These are phyloP conservation scores for Paramecium octaurelia DNA, from an alignment of 73 alveolate genomes.

Conservation along the genomic window DNA sequence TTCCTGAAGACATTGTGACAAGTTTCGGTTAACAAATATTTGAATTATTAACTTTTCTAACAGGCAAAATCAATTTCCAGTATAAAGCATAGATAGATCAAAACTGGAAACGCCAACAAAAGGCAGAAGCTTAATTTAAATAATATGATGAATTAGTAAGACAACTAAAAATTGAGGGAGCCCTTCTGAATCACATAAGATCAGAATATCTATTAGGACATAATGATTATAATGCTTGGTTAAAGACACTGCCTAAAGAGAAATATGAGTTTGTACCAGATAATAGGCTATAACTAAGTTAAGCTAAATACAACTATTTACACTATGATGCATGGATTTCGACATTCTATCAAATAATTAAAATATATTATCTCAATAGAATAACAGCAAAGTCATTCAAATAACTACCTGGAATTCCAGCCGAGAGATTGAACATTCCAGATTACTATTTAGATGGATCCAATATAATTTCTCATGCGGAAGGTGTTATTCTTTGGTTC, in stretches of 20 bases:
- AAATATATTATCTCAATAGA: slow-evolving; percentile 90
- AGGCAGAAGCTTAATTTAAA: slow-evolving; percentile 69
- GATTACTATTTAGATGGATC: slow-evolving; percentile 80
- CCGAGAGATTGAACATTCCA: slow-evolving; percentile 76
- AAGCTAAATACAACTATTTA: slow-evolving; percentile 81
- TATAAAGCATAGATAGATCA: slow-evolving; percentile 80
- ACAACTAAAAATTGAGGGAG: slow-evolving; percentile 93
- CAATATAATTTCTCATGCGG: slow-evolving; percentile 89
- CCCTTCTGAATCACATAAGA: slow-evolving; percentile 92
- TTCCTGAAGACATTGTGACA: slow-evolving; percentile 91
- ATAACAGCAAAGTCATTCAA: slow-evolving; percentile 91
- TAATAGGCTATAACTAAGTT: slow-evolving; percentile 25
- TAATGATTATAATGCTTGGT: slow-evolving; percentile 71
- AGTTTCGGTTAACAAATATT: slow-evolving; percentile 89
- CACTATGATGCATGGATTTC: slow-evolving; percentile 95
- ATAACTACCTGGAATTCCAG: slow-evolving; percentile 84
- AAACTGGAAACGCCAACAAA: slow-evolving; percentile 67
- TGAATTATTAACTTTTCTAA: slow-evolving; percentile 81
- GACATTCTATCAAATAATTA: slow-evolving; percentile 86
- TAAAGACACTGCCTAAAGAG: slow-evolving; percentile 63
- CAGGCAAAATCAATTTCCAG: slow-evolving; percentile 95
- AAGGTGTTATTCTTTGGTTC: slow-evolving; percentile 92
- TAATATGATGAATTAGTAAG: slow-evolving; percentile 92
- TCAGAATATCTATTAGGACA: slow-evolving; percentile 94
- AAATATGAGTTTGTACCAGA: slow-evolving; percentile 51